Evolutionary conservation across 2,329 filamentous ascomycete species (phyloP), one percentile per base, ranked within the genome.

Genomic region (Fusarium sterilihyphosum): DNA sequence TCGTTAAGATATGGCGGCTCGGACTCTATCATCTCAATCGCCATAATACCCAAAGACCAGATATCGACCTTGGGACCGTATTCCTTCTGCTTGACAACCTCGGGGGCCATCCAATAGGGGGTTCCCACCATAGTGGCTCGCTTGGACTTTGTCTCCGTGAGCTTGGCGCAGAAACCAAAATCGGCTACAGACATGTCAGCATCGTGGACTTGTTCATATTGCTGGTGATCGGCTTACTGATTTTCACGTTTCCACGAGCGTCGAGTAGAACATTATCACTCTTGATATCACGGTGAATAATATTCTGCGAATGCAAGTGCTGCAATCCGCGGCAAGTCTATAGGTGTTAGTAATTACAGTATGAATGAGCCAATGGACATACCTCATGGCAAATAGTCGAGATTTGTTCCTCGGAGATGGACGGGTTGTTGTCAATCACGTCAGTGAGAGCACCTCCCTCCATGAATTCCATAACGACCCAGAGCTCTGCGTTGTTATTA

Each of bases 401-500:
- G 80, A 99, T 99, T 83, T 99, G 96, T 81, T 98, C 94, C 83
- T 99, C 96, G 10, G 93, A 94, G 78, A 99, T 98, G 65, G 92
- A 91, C 5, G 93, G 90, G 83, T 98, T 99, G 85, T 98, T 98
- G 84, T 99, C 96, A 84, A 99, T 99, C 70, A 99, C 95, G 86
- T 99, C 96, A 3, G 96, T 99, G 82, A 99, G 86, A 71, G 96
- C 94, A 85, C 96, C 96, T 78, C 96, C 96, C 85, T 99, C 96
- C 96, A 99, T 99, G 80, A 95, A 99, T 85, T 99, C 96, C 96
- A 99, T 98, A 60, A 99, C 96, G 17, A 99, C 95, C 96, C 96
- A 99, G n/a, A 99, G 89, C 83, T 99, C 96, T 62, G 93, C 90
- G 79, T 94, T 95, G 83, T 96, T 96, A 83, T 98, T 97, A 80